Evolutionary conservation across 306 rosid genomes (phyloP).

Genomic region (Gastrolobium bilobum): DNA sequence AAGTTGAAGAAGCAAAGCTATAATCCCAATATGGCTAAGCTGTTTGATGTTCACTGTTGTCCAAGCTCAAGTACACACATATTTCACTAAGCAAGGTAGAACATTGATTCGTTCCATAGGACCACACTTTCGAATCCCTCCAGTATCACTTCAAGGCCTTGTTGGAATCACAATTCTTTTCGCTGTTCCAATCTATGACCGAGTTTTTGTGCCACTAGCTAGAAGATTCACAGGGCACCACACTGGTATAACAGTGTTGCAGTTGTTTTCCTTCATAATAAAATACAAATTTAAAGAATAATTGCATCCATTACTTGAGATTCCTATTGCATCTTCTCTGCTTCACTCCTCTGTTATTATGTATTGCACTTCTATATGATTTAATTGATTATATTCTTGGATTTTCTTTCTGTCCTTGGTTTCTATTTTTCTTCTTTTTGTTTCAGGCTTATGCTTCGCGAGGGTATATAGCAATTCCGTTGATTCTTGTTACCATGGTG

Average conservation of each 20-base stretch:
- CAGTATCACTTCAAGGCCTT: constrained; percentile 22
- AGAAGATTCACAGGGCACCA: constrained; percentile 52
- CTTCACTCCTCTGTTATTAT: not conserved
- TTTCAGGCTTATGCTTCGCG: constrained; percentile 80
- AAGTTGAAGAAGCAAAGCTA: constrained; percentile 75
- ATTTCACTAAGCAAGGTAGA: constrained; percentile 65
- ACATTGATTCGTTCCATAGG: constrained; percentile 59
- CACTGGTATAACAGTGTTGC: constrained; percentile 68
- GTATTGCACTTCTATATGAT: not conserved
- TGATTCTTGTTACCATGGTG: constrained; percentile 87
- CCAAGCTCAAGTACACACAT: constrained; percentile 64
- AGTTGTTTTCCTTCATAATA: constrained; percentile 69
- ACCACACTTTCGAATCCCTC: not conserved
- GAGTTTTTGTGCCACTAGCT: constrained; percentile 52
- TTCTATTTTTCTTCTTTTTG: not conserved
- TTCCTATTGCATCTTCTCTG: constrained; percentile 13
- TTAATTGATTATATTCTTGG: not conserved
- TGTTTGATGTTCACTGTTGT: constrained; percentile 7
- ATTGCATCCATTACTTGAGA: constrained; percentile 77
- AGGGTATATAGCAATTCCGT: constrained; percentile 68
- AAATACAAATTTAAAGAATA: constrained; percentile 68
- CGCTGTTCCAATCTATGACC: constrained; percentile 57
- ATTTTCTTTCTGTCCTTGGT: not conserved
- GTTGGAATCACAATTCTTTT: constrained; percentile 52
- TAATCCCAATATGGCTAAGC: constrained; percentile 67